Base-by-base conservation (phyloP, 2,329 filamentous ascomycete species). In the Talaromyces albobiverticillius region DNA sequence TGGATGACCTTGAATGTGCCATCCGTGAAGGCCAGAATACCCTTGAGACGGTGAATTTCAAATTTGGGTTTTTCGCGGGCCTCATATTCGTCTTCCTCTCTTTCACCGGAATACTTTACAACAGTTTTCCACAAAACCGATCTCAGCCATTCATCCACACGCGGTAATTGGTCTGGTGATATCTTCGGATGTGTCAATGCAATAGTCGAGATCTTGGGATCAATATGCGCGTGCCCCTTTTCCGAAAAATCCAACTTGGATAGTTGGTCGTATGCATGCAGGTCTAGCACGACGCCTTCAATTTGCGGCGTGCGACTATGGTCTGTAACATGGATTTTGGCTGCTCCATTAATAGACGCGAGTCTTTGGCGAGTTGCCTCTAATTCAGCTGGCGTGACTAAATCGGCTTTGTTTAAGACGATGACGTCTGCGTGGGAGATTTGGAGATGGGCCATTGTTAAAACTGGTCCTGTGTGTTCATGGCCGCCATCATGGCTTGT, bases 371-470 rank as follows among this genome's bases (percentile, higher is more conserved):
- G 81, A 7, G 96, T 89, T 0, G 67, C 72, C n/a, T 82, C 72
- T 1, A 97, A 79, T 63, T 96, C 85, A 6, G 81, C 74, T 1
- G 80, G 69, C 5, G 80, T 83, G 3, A 97, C 91, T 3, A 96
- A 78, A 67, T 99, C 94, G 3, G 86, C 80, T 71, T 99, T 99
- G 75, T 99, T 99, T 62, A 99, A 83, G 36, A 99, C 84, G 42
- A 99, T 82, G 8, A 97, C 90, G 72, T 99, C 94, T 6, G 94
- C 94, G 65, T 99, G 93, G 1, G 91, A 96, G 57, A 99, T 95
- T 66, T 99, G 94, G 46, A 97, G 81, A 71, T 99, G 94, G 0
- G 94, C 94, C 2, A 90, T 96, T 0, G 93, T 96, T 71, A 96
- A 82, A 8, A 91, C 74, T 0, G 88, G 86, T 0, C 87, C 86